Percentiles rank a stretch among this genome's conserved stretches.
These are phyloP conservation scores for Candida pseudocylindracea DNA, from an alignment of 1,139 yeast genomes.

Conservation along the genomic window DNA sequence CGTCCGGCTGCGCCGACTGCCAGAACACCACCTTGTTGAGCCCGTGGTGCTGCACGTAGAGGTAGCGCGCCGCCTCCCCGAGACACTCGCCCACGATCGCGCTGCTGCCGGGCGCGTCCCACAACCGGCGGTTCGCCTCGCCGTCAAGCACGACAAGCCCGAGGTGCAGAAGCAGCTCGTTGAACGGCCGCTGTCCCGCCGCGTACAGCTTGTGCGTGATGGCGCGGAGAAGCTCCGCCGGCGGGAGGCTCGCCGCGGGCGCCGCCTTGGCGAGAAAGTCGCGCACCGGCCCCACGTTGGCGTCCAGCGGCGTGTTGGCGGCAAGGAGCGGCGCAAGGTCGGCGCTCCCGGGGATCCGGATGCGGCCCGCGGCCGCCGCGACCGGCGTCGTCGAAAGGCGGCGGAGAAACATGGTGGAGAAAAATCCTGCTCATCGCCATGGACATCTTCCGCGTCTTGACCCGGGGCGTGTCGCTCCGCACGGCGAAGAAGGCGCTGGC, in stretches of 20 bases:
- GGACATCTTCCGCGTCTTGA: conserved; percentile 77
- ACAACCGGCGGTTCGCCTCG: conserved; percentile 9
- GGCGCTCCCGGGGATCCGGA: conserved; percentile 39
- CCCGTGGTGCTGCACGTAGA: conserved; percentile 24
- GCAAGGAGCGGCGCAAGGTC: conserved; percentile 25
- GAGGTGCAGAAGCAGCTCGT: conserved; percentile 51
- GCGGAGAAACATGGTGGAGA: neutral
- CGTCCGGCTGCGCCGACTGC: conserved; percentile 34
- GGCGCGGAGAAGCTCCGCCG: conserved; percentile 46
- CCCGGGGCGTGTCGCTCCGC: conserved; percentile 68
- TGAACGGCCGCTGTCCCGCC: conserved; percentile 73
- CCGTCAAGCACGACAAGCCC: conserved; percentile 25
- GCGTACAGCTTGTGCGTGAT: conserved; percentile 89
- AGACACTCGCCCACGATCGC: conserved; percentile 25
- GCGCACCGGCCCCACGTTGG: conserved; percentile 21
- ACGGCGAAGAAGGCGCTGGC: conserved; percentile 21
- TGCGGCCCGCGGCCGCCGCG: conserved; percentile 51
- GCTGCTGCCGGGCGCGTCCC: conserved; percentile 31
- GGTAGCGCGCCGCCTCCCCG: conserved; percentile 26
- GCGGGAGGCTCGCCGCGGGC: conserved; percentile 20
- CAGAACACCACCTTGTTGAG: conserved; percentile 47
- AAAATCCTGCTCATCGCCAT: conserved; percentile 11
- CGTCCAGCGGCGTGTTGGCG: conserved; percentile 30
- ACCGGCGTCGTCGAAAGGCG: conserved; percentile 6
- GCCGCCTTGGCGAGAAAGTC: conserved; percentile 23